Evolutionary conservation across 2,329 filamentous ascomycete species (phyloP), one percentile per base, ranked within the genome.

Genomic region (Ustilaginoidea virens): DNA sequence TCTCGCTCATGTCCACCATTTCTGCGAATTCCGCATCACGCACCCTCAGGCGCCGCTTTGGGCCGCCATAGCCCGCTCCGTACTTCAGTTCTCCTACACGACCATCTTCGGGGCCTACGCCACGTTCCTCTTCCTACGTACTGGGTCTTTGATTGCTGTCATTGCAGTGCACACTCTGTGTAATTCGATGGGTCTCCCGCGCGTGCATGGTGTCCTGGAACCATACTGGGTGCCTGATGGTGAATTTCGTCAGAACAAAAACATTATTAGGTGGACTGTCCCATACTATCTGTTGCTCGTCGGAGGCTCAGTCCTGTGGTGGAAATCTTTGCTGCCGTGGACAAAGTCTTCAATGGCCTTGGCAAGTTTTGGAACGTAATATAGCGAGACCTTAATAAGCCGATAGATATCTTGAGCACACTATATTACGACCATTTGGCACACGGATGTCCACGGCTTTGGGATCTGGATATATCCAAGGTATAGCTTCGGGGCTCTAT

Each of bases 71-170:
- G 47, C 80, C 17, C 74, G 82, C 28, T 83, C 82, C 2, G 39
- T 85, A 8, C 66, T 96, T 39, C 90, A 96, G 49, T 78, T 98
- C 43, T 62, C 67, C 4, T 98, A 92, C 53, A 98, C 90, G 0
- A 86, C 82, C 5, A 53, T 96, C 5, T 98, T 98, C 45, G 90
- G 90, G 36, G 85, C 83, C 53, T 93, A 90, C 53, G 86, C 80
- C 4, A 85, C 82, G 0, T 98, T 96, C 43, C 45, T 94, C 13
- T 93, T 80, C 45, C 48, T 98, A 13, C 74, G 87, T 20, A 92
- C 85, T 0, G 85, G 83, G 4, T 92, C 79, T 27, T 55, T 96
- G 22, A 63, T 76, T 23, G 75, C 80, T 9, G 78, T 78, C 18
- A 74, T 87, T 30, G 47, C 75, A 13, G 76, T 81, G 5, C 90